These are phyloP conservation scores for Trypanosoma theileri DNA, from an alignment of 208 protist species.

Conservation along the genomic window DNA sequence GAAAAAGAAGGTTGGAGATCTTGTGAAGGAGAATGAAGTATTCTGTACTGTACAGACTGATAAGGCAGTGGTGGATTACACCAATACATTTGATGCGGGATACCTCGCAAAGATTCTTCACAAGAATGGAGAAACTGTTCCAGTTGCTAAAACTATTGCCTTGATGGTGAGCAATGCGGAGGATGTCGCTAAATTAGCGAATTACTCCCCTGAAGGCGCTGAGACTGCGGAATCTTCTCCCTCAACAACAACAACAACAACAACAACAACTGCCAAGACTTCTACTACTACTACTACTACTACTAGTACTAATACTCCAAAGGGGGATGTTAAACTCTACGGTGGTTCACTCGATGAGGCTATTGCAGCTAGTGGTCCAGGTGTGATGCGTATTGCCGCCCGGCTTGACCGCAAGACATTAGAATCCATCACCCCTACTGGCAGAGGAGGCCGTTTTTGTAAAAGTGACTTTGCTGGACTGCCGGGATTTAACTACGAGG, in stretches of 20 bases:
- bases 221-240: conserved; percentile 16
- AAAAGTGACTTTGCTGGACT: conserved; percentile 79
- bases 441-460: conserved; percentile 72
- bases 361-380: conserved; percentile 71
- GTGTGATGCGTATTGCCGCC: conserved; percentile 77
- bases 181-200: conserved; percentile 32
- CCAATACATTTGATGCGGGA: conserved; percentile 91
- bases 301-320: too few species aligned
- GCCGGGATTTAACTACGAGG: conserved; percentile 84
- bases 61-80: conserved; percentile 97
- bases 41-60: conserved; percentile 96
- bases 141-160: conserved; percentile 82
- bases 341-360: conserved; percentile 62
- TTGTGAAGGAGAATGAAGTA: conserved; percentile 92
- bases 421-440: conserved; percentile 50
- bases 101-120: conserved; percentile 95
- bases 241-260: conserved; percentile 19
- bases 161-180: conserved; percentile 84
- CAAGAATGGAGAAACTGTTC: conserved; percentile 67
- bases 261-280: conserved; percentile 6
- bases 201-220: conserved; percentile 39
- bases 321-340: conserved; percentile 33
- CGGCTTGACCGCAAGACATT: conserved; percentile 45
- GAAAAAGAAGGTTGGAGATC: conserved; percentile 93
- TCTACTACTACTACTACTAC: conserved; percentile 14